Evolutionary conservation across 129 eudicot species (phyloP).

Genomic region (Lactuca saligna): DNA sequence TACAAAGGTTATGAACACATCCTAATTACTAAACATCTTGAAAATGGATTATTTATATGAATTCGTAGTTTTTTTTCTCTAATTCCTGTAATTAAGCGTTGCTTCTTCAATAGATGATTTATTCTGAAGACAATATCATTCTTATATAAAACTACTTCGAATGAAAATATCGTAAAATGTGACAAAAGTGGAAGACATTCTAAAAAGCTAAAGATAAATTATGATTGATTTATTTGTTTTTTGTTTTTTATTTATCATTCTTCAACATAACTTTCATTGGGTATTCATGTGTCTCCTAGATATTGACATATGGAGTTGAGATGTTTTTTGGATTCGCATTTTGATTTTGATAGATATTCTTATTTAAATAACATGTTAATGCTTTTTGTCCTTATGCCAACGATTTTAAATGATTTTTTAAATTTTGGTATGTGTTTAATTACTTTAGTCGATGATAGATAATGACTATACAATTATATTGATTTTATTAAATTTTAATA

Average conservation of each 20-base stretch:
- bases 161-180: neutral
- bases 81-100: too few relatives aligned
- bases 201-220: conserved; percentile 4
- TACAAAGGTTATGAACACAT: too few relatives aligned
- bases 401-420: neutral
- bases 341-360: conserved; percentile 17
- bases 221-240: conserved; percentile 5
- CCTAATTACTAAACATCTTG: too few relatives aligned
- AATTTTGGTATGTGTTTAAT: neutral
- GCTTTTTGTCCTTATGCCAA: conserved; percentile 8
- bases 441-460: too few relatives aligned
- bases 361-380: conserved; percentile 8
- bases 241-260: conserved; percentile 12
- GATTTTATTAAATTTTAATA: neutral
- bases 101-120: neutral
- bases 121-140: neutral
- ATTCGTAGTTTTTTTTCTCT: neutral
- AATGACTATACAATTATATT: too few relatives aligned
- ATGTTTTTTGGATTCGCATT: conserved; percentile 19
- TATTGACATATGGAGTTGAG: conserved; percentile 28
- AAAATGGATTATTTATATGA: too few relatives aligned
- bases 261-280: conserved; percentile 25
- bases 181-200: conserved; percentile 3
- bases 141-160: neutral
- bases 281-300: conserved; percentile 28